phyloP scores from a whole-genome alignment of 2,329 filamentous ascomycete species.

The Aspergillus neoniger region DNA sequence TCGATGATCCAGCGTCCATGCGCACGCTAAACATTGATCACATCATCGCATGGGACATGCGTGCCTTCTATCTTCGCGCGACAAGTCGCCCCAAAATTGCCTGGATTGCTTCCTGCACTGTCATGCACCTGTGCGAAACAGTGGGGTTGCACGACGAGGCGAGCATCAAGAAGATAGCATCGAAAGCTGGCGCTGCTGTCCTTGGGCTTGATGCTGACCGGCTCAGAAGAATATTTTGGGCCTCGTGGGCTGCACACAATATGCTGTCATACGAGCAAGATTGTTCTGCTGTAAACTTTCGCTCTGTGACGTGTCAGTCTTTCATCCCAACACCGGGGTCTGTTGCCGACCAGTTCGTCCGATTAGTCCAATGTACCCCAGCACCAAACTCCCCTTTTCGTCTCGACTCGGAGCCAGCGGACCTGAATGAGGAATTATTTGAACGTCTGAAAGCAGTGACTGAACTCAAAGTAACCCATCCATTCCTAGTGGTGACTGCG shows the following conservation, averaged over 20 bases:
- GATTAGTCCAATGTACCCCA: conserved; percentile 31
- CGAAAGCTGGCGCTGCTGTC: conserved; percentile 20
- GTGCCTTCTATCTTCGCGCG: conserved; percentile 32
- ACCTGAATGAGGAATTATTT: conserved; percentile 26
- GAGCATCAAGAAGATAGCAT: conserved; percentile 32
- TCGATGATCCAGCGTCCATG: conserved; percentile 34
- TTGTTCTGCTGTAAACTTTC: conserved; percentile 29
- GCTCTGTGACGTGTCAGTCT: conserved; percentile 27
- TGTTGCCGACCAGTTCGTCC: conserved; percentile 32
- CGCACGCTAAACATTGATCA: conserved; percentile 30
- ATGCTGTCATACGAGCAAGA: conserved; percentile 38
- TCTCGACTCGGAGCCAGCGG: conserved; percentile 16
- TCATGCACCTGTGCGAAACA: conserved; percentile 34
- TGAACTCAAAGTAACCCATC: conserved; percentile 23
- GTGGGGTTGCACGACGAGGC: conserved; percentile 32
- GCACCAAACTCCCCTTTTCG: conserved; percentile 29
- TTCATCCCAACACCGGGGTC: conserved; percentile 24
- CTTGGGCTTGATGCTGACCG: conserved; percentile 34
- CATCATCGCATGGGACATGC: conserved; percentile 34
- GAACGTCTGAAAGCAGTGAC: conserved; percentile 26
- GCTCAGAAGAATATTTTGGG: conserved; percentile 36
- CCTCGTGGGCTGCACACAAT: conserved; percentile 34
- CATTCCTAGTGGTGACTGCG: conserved; percentile 33
- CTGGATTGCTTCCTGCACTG: conserved; percentile 36
- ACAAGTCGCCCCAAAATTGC: conserved; percentile 35